phyloP scores from a whole-genome alignment of 208 protist genomes.

The Leptomonas seymouri region DNA sequence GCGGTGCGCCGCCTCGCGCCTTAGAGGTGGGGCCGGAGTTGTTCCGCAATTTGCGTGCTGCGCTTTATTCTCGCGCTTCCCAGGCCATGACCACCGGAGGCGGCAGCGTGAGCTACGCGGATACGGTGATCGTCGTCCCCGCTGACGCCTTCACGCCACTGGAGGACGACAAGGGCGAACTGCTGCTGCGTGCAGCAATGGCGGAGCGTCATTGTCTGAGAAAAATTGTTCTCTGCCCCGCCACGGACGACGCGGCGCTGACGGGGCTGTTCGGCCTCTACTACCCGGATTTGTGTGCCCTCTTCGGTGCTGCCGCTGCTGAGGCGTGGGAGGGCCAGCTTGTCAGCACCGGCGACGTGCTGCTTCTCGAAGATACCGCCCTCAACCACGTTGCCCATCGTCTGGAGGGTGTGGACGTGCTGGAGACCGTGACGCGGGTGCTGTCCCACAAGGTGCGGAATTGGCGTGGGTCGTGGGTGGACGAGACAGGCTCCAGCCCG shows the following conservation, averaged over 20 bases:
- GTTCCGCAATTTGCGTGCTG: conserved; percentile 75
- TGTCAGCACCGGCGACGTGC: conserved; percentile 70
- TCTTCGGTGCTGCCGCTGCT: conserved; percentile 38
- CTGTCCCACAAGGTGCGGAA: conserved; percentile 30
- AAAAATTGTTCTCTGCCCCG: conserved; percentile 45
- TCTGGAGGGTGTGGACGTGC: conserved; percentile 42
- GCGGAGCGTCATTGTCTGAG: conserved; percentile 1
- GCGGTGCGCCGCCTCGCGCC: neutral
- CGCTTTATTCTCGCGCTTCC: conserved; percentile 18
- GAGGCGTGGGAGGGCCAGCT: conserved; percentile 46
- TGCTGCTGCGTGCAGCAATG: neutral
- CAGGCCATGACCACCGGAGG: neutral
- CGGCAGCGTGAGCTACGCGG: conserved; percentile 11
- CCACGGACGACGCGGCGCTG: conserved; percentile 53
- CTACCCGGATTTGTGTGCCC: conserved; percentile 48
- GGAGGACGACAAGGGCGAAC: conserved; percentile 32
- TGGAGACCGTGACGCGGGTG: conserved; percentile 30
- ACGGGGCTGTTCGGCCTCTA: conserved; percentile 56
- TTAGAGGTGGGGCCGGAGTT: conserved; percentile 43
- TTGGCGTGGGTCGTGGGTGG: conserved; percentile 28
- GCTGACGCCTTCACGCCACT: conserved; percentile 29
- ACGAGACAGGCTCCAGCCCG: conserved; percentile 22
- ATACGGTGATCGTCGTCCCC: conserved; percentile 28
- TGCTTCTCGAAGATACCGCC: conserved; percentile 32
- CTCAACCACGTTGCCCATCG: conserved; percentile 19